Percentiles rank a stretch among this genome's conserved stretches.
Evolutionary conservation across 2,329 filamentous ascomycete genomes (phyloP).

Genomic region (Aspergillus fumigatiaffinis): DNA sequence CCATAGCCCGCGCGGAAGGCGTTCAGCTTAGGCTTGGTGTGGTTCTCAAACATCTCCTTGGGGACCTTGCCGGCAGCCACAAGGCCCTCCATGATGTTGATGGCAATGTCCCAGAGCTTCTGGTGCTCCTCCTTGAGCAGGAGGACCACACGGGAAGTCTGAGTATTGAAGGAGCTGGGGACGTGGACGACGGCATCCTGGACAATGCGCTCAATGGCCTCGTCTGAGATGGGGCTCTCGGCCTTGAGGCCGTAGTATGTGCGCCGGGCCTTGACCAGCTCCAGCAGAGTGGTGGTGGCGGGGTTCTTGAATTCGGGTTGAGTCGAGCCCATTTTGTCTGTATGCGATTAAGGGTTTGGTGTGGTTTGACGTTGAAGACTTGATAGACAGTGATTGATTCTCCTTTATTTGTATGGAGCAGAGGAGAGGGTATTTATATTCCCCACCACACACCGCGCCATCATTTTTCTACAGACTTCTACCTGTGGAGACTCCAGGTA

Average conservation of each 20-base stretch:
- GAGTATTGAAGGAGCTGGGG: conserved; percentile 82
- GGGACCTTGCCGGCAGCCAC: conserved; percentile 49
- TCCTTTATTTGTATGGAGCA: not conserved
- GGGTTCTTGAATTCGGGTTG: conserved; percentile 31
- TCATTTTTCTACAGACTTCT: not conserved
- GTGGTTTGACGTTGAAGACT: no score
- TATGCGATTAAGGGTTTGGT: not conserved
- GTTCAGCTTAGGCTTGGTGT: conserved; percentile 42
- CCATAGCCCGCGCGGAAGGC: conserved; percentile 70
- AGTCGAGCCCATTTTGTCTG: conserved; percentile 34
- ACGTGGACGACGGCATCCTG: conserved; percentile 57
- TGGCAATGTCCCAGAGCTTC: conserved; percentile 76
- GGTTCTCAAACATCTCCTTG: conserved; percentile 47
- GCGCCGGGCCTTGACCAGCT: conserved; percentile 30
- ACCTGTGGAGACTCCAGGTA: not conserved
- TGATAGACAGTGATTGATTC: not conserved
- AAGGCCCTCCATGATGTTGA: conserved; percentile 55
- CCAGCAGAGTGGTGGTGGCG: conserved; percentile 26
- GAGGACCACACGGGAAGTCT: conserved; percentile 72
- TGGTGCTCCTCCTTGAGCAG: conserved; percentile 80
- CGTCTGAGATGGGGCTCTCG: conserved; percentile 32
- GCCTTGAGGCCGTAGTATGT: conserved; percentile 29
- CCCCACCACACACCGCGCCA: no score
- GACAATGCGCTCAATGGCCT: conserved; percentile 28
- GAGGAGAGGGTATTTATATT: not conserved